Evolutionary conservation across 169 alveolate genomes (phyloP).

Genomic region (Babesia bovis): DNA sequence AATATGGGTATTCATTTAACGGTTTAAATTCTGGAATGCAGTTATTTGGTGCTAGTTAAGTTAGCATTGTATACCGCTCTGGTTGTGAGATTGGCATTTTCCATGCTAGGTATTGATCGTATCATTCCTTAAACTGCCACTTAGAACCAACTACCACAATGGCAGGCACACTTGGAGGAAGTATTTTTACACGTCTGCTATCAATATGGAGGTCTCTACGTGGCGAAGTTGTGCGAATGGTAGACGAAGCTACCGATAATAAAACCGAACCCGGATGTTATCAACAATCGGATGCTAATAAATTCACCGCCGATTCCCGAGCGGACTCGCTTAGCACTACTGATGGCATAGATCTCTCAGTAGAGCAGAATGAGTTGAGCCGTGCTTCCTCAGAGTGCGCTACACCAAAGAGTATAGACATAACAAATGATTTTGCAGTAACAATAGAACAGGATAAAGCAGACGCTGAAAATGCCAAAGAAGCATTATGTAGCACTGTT

Average conservation of each 20-base stretch:
- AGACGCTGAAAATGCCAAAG: not conserved
- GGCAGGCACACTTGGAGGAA: slow-evolving; percentile 16
- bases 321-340: slow-evolving; percentile 3
- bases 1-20: too few relatives aligned
- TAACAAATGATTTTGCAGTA: slow-evolving; percentile 20
- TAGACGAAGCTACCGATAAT: slow-evolving; percentile 25
- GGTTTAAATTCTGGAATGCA: too few relatives aligned
- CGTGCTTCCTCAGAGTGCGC: not conserved
- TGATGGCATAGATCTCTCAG: slow-evolving; percentile 5
- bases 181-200: slow-evolving; percentile 15
- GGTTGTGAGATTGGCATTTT: too few relatives aligned
- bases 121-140: too few relatives aligned
- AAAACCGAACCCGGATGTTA: not conserved
- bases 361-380: not conserved
- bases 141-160: too few relatives aligned
- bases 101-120: too few relatives aligned
- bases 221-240: slow-evolving; percentile 18
- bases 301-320: not conserved
- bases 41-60: too few relatives aligned
- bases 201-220: slow-evolving; percentile 18
- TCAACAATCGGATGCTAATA: not conserved
- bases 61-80: too few relatives aligned
- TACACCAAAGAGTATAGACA: not conserved
- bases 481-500: slow-evolving; percentile 11
- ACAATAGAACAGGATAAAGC: slow-evolving; percentile 1